phyloP scores from a whole-genome alignment of 1,284 basidiomycete genomes.

The Rhodotorula mucilaginosa region DNA sequence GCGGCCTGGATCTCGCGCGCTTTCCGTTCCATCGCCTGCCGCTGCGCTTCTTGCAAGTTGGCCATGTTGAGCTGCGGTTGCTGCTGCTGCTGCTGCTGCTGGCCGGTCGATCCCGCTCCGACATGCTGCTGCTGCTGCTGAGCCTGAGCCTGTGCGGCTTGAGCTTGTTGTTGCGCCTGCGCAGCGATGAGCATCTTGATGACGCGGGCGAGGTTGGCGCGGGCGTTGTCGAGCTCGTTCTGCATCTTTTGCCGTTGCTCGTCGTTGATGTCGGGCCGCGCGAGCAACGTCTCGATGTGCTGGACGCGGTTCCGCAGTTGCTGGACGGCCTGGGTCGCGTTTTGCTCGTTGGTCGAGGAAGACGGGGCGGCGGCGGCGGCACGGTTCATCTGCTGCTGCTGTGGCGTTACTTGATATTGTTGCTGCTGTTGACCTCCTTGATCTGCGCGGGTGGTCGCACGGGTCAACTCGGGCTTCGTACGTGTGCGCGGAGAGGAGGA shows the following conservation, averaged over 20 bases:
- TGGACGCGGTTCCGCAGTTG: conserved; percentile 32
- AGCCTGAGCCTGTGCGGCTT: conserved; percentile 12
- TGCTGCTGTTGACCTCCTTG: conserved; percentile 22
- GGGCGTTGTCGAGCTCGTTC: conserved; percentile 31
- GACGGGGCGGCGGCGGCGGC: not conserved
- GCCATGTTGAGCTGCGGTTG: conserved; percentile 7
- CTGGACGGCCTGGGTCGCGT: conserved; percentile 35
- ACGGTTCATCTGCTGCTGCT: conserved; percentile 6
- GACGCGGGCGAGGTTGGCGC: conserved; percentile 29
- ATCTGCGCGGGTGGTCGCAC: not conserved
- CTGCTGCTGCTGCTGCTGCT: not conserved
- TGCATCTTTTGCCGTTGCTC: conserved; percentile 35
- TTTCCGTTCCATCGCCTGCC: conserved; percentile 29
- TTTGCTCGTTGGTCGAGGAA: conserved; percentile 15
- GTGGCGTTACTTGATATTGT: conserved; percentile 15
- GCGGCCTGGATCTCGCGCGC: conserved; percentile 18
- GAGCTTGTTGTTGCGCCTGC: conserved; percentile 18
- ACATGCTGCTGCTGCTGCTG: conserved; percentile 1
- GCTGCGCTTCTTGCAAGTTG: conserved; percentile 32
- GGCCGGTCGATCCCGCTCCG: not conserved
- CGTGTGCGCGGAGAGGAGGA: no score
- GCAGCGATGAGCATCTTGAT: conserved; percentile 36
- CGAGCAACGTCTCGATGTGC: conserved; percentile 31
- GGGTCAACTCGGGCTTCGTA: not conserved
- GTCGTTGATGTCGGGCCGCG: conserved; percentile 26